These are phyloP conservation scores for Xerocomellus amylosporus DNA, from an alignment of 768 basidiomycete genomes.

Conservation along the genomic window DNA sequence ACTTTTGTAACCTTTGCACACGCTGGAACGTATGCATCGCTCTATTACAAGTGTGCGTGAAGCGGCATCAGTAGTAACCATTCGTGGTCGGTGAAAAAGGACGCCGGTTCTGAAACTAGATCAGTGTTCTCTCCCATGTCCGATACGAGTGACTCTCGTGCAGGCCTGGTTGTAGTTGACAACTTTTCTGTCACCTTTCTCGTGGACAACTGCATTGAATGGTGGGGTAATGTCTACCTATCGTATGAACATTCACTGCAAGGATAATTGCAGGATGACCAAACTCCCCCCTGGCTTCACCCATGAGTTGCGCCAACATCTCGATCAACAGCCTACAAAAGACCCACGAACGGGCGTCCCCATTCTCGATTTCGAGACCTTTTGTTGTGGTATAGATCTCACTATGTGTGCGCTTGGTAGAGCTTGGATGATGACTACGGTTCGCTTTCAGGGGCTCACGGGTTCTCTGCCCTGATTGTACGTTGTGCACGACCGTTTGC, in stretches of 20 bases:
- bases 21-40: constrained; percentile 6
- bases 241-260: not conserved
- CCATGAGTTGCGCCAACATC: constrained; percentile 66
- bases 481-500: constrained; percentile 14
- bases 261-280: constrained; percentile 56
- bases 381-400: constrained; percentile 54
- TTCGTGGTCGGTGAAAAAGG: not conserved
- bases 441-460: constrained; percentile 63
- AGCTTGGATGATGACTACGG: not conserved
- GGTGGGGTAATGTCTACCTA: constrained; percentile 40
- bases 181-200: constrained; percentile 56
- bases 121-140: constrained; percentile 5
- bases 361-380: constrained; percentile 67
- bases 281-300: constrained; percentile 75
- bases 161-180: constrained; percentile 34
- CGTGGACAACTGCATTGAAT: constrained; percentile 80
- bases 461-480: constrained; percentile 79
- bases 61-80: not conserved
- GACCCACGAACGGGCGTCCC: constrained; percentile 54
- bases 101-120: not conserved
- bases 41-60: not conserved
- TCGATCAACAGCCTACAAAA: constrained; percentile 42
- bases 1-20: not conserved
- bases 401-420: not conserved
- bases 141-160: constrained; percentile 10